Conservation (phyloP, 108 stramenopile species). For the Skeletonema menzelii region DNA sequence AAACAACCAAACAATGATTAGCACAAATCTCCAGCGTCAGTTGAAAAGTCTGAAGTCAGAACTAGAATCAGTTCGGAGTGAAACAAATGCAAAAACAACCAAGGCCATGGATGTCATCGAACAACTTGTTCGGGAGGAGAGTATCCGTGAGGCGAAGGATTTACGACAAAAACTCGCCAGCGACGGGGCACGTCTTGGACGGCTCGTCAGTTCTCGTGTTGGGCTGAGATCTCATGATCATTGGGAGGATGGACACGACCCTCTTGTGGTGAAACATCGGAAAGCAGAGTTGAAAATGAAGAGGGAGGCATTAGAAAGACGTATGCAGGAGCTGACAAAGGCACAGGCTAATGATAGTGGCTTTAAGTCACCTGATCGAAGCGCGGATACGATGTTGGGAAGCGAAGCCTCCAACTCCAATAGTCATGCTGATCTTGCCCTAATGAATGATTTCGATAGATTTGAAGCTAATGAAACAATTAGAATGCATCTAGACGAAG, state of each 20-base stretch:
- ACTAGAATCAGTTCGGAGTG: slow-evolving; percentile 10
- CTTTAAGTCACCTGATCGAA: not conserved
- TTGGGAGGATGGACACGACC: slow-evolving; percentile 87
- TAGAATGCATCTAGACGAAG: slow-evolving; percentile 63
- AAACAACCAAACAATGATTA: slow-evolving; percentile 82
- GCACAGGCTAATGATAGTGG: not conserved
- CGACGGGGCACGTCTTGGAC: slow-evolving; percentile 82
- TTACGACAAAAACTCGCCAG: slow-evolving; percentile 65
- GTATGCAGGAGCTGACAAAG: slow-evolving; percentile 16
- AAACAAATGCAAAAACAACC: not conserved
- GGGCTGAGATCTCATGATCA: slow-evolving; percentile 37
- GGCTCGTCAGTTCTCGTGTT: slow-evolving; percentile 59
- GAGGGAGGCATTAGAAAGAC: slow-evolving; percentile 42
- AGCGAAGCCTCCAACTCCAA: not conserved
- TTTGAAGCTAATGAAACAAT: slow-evolving; percentile 68
- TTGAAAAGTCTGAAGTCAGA: slow-evolving; percentile 27
- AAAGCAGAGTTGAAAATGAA: slow-evolving; percentile 48
- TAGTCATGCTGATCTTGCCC: not conserved
- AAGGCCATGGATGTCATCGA: slow-evolving; percentile 51
- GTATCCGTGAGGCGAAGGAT: slow-evolving; percentile 53
- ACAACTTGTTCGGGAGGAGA: slow-evolving; percentile 56
- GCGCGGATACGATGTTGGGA: slow-evolving; percentile 3
- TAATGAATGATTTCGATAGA: slow-evolving; percentile 37
- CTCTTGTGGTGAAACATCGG: slow-evolving; percentile 44
- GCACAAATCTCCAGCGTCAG: slow-evolving; percentile 54